Conservation (phyloP, 495 filamentous ascomycete species). For the Evansstolkia leycettana region DNA sequence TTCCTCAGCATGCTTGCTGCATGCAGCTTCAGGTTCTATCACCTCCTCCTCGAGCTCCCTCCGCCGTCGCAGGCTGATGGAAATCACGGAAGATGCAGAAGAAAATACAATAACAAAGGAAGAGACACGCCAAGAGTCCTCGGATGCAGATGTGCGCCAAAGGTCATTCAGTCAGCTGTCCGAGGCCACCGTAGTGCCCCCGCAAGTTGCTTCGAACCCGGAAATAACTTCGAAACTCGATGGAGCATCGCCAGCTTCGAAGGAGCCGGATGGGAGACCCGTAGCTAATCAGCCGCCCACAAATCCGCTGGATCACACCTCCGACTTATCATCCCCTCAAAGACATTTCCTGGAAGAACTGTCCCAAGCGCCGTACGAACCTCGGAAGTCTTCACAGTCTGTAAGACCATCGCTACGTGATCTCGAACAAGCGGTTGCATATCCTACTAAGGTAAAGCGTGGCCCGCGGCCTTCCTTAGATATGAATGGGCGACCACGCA, state of each 20-base stretch:
- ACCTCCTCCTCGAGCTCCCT: slow-evolving; percentile 77
- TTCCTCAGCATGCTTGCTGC: slow-evolving; percentile 77
- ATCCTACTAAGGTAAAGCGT: slow-evolving; percentile 66
- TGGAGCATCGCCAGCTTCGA: slow-evolving; percentile 5
- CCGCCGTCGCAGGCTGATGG: slow-evolving; percentile 63
- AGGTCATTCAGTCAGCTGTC: slow-evolving; percentile 26
- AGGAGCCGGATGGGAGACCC: slow-evolving; percentile 9
- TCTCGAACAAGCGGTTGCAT: slow-evolving; percentile 41
- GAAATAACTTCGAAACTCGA: slow-evolving; percentile 9
- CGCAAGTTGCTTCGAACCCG: slow-evolving; percentile 8
- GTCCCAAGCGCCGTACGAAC: slow-evolving; percentile 24
- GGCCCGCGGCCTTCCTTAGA: slow-evolving; percentile 74
- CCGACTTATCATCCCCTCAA: slow-evolving; percentile 12
- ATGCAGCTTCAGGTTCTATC: slow-evolving; percentile 77
- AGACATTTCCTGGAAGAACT: slow-evolving; percentile 26
- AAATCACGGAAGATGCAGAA: slow-evolving; percentile 75
- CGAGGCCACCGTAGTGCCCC: slow-evolving; percentile 26
- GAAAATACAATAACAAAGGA: slow-evolving; percentile 49
- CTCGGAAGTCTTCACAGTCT: slow-evolving; percentile 49
- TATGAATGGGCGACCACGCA: slow-evolving; percentile 49
- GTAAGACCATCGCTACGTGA: slow-evolving; percentile 49
- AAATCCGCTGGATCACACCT: slow-evolving; percentile 2
- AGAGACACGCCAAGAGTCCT: slow-evolving; percentile 14
- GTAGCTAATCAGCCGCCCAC: slow-evolving; percentile 10
- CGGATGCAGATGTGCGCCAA: slow-evolving; percentile 13